Conservation (phyloP, 352 stramenopile genomes). For the Globisporangium paroecandrum region DNA sequence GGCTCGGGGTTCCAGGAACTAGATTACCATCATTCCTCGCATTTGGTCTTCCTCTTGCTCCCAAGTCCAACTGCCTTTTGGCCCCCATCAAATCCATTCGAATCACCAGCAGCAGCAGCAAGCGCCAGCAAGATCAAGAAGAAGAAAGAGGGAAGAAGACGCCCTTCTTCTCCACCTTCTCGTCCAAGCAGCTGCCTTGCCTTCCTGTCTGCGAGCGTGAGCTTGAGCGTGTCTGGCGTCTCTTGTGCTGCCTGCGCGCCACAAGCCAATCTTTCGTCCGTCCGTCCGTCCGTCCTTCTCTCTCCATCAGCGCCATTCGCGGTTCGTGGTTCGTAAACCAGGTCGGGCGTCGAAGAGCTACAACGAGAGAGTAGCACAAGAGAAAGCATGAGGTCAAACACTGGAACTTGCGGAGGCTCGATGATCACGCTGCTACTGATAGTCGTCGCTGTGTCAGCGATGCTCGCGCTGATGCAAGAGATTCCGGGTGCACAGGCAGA, state of each 20-base stretch:
- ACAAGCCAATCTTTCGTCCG: background rate
- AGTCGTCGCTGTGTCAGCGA: background rate
- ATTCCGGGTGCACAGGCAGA: background rate
- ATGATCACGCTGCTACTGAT: background rate
- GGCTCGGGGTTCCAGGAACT: background rate
- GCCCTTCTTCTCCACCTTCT: background rate
- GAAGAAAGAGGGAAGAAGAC: background rate
- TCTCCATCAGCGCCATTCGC: background rate
- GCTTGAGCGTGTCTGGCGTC: background rate
- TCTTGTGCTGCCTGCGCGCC: background rate
- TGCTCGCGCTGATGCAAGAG: background rate
- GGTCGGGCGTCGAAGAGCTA: background rate
- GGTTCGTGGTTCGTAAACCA: background rate
- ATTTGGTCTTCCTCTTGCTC: background rate
- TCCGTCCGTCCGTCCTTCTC: background rate
- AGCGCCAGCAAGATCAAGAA: background rate
- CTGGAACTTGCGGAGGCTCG: background rate
- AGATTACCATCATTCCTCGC: constrained; percentile 12
- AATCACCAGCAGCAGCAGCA: background rate
- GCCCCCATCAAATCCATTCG: background rate
- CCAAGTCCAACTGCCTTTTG: background rate
- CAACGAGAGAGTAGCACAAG: background rate
- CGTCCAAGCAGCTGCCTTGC: background rate
- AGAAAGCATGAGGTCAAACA: background rate
- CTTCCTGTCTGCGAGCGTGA: too few species aligned